Evolutionary conservation across 2,329 filamentous ascomycete species (phyloP), one percentile per base, ranked within the genome.

Genomic region (Diaporthe citrichinensis): DNA sequence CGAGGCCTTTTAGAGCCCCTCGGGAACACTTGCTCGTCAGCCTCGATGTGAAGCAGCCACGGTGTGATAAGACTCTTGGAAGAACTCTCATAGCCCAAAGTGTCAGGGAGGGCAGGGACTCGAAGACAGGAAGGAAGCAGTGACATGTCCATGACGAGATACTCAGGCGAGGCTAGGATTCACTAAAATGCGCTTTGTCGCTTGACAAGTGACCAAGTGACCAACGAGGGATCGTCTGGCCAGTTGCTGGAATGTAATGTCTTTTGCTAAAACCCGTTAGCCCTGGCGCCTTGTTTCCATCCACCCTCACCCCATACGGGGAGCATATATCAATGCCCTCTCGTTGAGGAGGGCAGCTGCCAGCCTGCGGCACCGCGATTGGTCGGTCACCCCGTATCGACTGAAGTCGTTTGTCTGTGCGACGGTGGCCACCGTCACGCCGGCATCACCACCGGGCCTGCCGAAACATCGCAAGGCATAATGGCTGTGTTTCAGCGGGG

Each of bases 381-480:
- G 65, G 65, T 55, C 49, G 65, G 49, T 53, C 8, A 20, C 34
- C 49, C 46, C 49, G 65, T 69, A 69, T 69, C 65, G 49, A 69
- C 65, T 69, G 65, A 69, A 69, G 65, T 69, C 49, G 34, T 4
- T 23, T 6, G 65, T 69, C 65, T 69, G 65, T 69, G 65, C 65
- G 65, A 51, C 12, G 65, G 31, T 41, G 34, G 46, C n/a, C 34
- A 69, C 65, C 65, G 65, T 69, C 49, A 69, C 46, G 65, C 15
- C 46, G 46, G 65, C 31, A 41, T 69, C 65, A 69, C 46, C 65
- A 69, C 65, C 31, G 49, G 65, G 34, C 65, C 65, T 69, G 34
- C 65, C 65, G 65, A 69, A 55, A 69, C 65, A 69, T 69, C 49
- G 34, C 23, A 39, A 69, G 49, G 65, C 65, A 69, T 69, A 17